Evolutionary conservation across 1,284 basidiomycete species (phyloP).

Genomic region (Termitomyces sp.): DNA sequence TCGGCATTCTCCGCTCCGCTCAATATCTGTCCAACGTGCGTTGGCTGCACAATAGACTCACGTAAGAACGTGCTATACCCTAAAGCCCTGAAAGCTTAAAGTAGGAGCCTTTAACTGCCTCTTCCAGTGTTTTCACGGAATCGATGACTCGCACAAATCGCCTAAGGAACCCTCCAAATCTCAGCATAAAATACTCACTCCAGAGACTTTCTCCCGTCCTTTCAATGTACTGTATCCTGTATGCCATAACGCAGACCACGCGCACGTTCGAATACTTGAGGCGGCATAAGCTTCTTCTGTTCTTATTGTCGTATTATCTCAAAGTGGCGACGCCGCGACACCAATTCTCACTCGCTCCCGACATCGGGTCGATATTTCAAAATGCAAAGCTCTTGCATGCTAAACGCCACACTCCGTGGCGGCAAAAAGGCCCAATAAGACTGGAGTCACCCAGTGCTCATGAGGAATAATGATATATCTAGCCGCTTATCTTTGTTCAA

Average conservation of each 20-base stretch:
- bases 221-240: not conserved
- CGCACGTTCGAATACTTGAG: not conserved
- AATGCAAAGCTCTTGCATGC: not conserved
- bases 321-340: not conserved
- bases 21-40: too few species aligned
- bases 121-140: not conserved
- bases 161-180: not conserved
- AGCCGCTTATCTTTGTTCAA: not conserved
- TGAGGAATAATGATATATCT: not conserved
- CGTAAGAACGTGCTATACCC: not conserved
- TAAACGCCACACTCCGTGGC: not conserved
- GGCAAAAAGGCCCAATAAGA: not conserved
- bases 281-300: not conserved
- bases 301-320: not conserved
- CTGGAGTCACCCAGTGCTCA: not conserved
- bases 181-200: not conserved
- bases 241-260: not conserved
- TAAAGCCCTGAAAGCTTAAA: not conserved
- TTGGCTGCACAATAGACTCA: not conserved
- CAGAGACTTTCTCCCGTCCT: not conserved
- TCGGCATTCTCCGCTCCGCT: slow-evolving; percentile 7
- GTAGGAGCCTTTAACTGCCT: not conserved
- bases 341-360: not conserved
- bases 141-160: not conserved
- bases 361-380: not conserved